Conservation (phyloP, 2,329 filamentous ascomycete species). For the Didymella lethalis region DNA sequence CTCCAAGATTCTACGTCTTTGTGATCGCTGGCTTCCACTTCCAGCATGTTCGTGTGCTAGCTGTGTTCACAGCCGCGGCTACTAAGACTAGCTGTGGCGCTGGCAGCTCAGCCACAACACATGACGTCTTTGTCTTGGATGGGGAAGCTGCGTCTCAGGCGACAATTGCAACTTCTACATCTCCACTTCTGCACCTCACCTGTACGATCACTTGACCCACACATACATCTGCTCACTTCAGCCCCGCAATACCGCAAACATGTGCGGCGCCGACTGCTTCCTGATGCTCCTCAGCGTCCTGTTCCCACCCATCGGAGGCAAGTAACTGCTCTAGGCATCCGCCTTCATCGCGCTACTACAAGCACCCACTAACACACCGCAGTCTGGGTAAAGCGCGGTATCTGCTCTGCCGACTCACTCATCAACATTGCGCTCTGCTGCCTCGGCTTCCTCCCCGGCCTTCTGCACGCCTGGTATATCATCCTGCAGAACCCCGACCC, state of each 20-base stretch:
- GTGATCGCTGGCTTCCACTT: background rate
- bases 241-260: slow-evolving; percentile 41
- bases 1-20: background rate
- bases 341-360: background rate
- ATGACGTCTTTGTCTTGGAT: slow-evolving; percentile 17
- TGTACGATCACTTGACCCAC: background rate
- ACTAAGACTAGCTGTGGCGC: slow-evolving; percentile 1
- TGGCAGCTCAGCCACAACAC: slow-evolving; percentile 12
- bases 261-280: slow-evolving; percentile 69
- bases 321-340: slow-evolving; percentile 41
- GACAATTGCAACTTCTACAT: slow-evolving; percentile 9
- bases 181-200: slow-evolving; percentile 5
- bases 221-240: background rate
- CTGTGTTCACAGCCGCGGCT: slow-evolving; percentile 3
- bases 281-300: slow-evolving; percentile 67
- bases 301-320: slow-evolving; percentile 67
- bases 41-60: background rate
- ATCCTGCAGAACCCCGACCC: slow-evolving; percentile 87
- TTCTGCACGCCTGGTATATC: slow-evolving; percentile 98
- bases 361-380: slow-evolving; percentile 22
- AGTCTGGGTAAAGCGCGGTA: slow-evolving; percentile 97
- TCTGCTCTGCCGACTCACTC: slow-evolving; percentile 90
- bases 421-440: slow-evolving; percentile 92
- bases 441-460: slow-evolving; percentile 72
- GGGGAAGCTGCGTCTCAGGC: slow-evolving; percentile 11